phyloP scores from a whole-genome alignment of 805 yeast species.

The Torulaspora indica region DNA sequence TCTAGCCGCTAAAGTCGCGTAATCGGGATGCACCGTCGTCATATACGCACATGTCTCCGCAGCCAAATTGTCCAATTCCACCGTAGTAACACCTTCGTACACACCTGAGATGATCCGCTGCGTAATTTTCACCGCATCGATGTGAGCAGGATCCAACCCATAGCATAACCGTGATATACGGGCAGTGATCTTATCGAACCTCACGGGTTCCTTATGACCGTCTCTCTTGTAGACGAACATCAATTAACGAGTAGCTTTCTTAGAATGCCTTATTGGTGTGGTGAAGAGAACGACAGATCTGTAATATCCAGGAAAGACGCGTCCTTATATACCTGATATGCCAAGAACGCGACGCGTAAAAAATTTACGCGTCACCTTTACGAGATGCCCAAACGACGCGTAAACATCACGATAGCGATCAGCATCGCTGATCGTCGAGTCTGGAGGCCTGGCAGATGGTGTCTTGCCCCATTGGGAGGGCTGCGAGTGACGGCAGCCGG shows the following conservation, averaged over 20 bases:
- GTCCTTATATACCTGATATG: conserved; percentile 5
- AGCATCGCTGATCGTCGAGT: not conserved
- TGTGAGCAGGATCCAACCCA: conserved; percentile 85
- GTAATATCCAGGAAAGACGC: not conserved
- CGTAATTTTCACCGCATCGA: conserved; percentile 93
- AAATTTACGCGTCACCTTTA: conserved; percentile 9
- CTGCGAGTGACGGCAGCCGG: no score
- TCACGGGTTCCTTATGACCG: conserved; percentile 91
- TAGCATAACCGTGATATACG: conserved; percentile 89
- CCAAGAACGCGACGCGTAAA: conserved; percentile 7
- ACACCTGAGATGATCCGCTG: conserved; percentile 95
- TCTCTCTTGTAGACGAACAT: conserved; percentile 90
- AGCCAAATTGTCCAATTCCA: conserved; percentile 76
- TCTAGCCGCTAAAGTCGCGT: conserved; percentile 91
- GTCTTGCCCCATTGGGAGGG: not conserved
- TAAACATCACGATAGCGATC: not conserved
- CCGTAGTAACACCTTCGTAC: conserved; percentile 93
- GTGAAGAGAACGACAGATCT: no score
- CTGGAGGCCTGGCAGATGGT: not conserved
- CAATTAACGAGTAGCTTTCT: conserved; percentile 4
- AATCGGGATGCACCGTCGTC: conserved; percentile 98
- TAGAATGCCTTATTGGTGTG: not conserved
- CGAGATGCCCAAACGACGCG: conserved; percentile 6
- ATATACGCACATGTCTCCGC: conserved; percentile 97
- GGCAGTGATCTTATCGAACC: conserved; percentile 95